Evolutionary conservation across 306 rosid genomes (phyloP), one percentile per base, ranked within the genome.

Genomic region (Quercus engelmannii): DNA sequence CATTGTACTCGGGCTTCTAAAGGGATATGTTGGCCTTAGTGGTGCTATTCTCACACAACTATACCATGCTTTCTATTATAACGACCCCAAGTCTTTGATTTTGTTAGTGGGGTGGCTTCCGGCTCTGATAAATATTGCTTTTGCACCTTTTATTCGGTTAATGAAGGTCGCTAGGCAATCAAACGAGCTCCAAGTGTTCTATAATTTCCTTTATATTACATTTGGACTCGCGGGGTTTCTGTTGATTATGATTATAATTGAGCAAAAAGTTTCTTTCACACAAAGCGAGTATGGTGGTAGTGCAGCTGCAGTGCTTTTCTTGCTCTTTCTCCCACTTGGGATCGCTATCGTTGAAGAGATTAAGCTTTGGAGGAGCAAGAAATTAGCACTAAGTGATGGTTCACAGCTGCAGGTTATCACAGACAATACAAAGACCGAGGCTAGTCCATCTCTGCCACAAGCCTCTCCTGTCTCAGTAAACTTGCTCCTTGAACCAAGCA

Each of bases 31-130:
- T 1, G 98, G 98, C 0, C 82, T 93, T 5, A 91, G 98, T 15
- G 98, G 94, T 4, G 98, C 97, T 1, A 89, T 93, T 56, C 86
- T 93, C 26, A 88, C 93, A 0, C 97, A 93, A 18, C 69, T 93
- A 1, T 93, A 91, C 74, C 79, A 59, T 2, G 92, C 98, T 11
- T 81, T 89, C 38, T 93, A 93, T 2, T 91, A 73, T 5, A 9
- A 90, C 1, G 90, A 93, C 12, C 20, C 89, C 0, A 86, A 85
- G 41, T 74, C 85, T 30, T 75, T 93, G 78, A 86, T 91, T 78
- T 30, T 91, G 26, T 86, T 93, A 74, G 87, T 90, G 4, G 97
- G 83, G 1, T 93, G 97, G 98, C 90, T 93, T 54, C 98, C 98
- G 0, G 89, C 97, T 1, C 93, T 86, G 18, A 64, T 88, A 1